Evolutionary conservation across 192 early-diverging fungal species (phyloP), one percentile per base, ranked within the genome.

Genomic region (Obelidium mucronatum): DNA sequence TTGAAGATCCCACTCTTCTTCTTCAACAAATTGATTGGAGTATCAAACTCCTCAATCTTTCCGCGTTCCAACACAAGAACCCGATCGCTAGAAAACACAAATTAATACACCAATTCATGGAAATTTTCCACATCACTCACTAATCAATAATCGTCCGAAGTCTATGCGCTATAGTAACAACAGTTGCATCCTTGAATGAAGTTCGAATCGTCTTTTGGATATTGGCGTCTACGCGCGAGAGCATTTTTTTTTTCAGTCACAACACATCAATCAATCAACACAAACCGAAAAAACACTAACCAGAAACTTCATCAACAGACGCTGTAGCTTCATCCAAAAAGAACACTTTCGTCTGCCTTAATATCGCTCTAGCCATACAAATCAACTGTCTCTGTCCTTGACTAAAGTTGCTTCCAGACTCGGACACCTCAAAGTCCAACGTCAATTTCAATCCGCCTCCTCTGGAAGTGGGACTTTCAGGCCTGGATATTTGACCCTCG

Each of bases 11-110:
- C 75, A 64, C 31, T 36, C 51, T 19, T 6, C 92, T 44, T 65
- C 35, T 44, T 74, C 4, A 74, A 28, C n/a, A 74, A 63, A 34
- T 67, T 76, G 6, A 31, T 30, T n/a, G 80, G 80, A 3, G 90
- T 83, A 67, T 91, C 93, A 55, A 88, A 92, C 76, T 95, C 94
- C 22, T 84, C 88, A 34, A 95, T 79, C 13, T 78, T 72, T 24
- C 94, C 94, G 22, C 84, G 74, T 40, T 95, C 93, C 5, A 95
- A 70, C 0, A 95, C 92, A 31, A 94, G 71, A 31, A 95, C 89
- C 3, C 84, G 77, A 67, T 92, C 90, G 59, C 68, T 71, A 33
- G 26, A 67, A 28, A 39, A 15, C 17, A 67, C 11, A 39, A n/a
- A n/a, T n/a, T n/a, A n/a, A n/a, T n/a, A n/a, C n/a, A n/a, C 13